Percentiles rank a stretch among this genome's conserved stretches.
phyloP scores from a whole-genome alignment of 228 moss, liverwort and hornwort species.

The Sphagnum fallax region DNA sequence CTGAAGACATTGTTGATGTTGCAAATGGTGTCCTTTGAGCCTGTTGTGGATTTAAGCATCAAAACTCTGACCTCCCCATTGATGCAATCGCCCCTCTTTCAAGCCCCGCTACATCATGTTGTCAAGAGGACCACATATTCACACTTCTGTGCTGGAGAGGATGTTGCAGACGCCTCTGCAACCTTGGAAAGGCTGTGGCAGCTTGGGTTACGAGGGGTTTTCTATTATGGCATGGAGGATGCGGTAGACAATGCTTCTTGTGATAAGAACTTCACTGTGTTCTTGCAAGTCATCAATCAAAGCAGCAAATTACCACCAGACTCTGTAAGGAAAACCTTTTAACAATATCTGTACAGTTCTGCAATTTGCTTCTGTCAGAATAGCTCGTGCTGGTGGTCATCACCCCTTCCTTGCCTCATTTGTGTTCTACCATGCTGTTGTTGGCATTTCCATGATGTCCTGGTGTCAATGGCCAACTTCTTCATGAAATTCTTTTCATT shows the following conservation, averaged over 20 bases:
- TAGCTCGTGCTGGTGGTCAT: no score
- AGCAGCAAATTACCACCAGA: slow-evolving; percentile 58
- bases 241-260: slow-evolving; percentile 68
- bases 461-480: no score
- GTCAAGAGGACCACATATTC: slow-evolving; percentile 74
- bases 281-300: slow-evolving; percentile 54
- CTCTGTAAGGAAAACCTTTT: slow-evolving; percentile 41
- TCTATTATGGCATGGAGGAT: slow-evolving; percentile 89
- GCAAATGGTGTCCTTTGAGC: slow-evolving; percentile 67
- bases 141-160: slow-evolving; percentile 85
- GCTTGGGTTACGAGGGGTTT: slow-evolving; percentile 61
- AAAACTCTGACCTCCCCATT: slow-evolving; percentile 62
- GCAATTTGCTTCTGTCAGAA: not conserved
- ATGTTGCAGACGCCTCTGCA: slow-evolving; percentile 57
- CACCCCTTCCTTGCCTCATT: not conserved
- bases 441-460: not conserved
- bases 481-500: no score
- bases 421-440: not conserved
- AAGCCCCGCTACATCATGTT: slow-evolving; percentile 46
- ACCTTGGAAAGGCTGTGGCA: slow-evolving; percentile 83
- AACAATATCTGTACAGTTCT: not conserved
- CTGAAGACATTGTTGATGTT: slow-evolving; percentile 52
- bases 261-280: slow-evolving; percentile 49
- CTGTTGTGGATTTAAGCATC: slow-evolving; percentile 68
- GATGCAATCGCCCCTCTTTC: slow-evolving; percentile 44